Evolutionary conservation across 2,329 filamentous ascomycete genomes (phyloP).

Genomic region (Fusarium fracticaudum): DNA sequence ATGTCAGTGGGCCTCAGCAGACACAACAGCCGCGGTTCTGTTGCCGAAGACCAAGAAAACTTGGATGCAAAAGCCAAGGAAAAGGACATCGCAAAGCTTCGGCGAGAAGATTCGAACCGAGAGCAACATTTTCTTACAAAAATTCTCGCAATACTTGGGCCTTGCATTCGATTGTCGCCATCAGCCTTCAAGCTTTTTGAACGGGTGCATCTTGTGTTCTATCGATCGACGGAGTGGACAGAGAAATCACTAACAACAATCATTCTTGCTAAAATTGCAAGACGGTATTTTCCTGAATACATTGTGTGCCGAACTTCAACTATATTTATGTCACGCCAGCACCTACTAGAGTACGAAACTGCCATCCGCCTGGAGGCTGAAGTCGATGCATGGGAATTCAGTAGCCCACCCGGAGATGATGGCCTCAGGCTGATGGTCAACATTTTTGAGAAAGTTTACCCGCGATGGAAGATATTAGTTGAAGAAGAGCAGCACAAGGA

Average conservation of each 20-base stretch:
- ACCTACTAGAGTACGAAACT: conserved; percentile 88
- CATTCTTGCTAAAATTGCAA: conserved; percentile 89
- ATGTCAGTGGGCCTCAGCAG: conserved; percentile 73
- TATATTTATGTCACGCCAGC: conserved; percentile 81
- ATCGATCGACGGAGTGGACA: conserved; percentile 95
- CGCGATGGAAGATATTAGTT: conserved; percentile 80
- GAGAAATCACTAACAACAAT: conserved; percentile 96
- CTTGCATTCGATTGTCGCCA: conserved; percentile 83
- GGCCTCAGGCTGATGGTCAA: conserved; percentile 74
- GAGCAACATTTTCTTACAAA: conserved; percentile 80
- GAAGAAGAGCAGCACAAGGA: conserved; percentile 82
- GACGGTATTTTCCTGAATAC: conserved; percentile 88
- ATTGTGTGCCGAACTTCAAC: conserved; percentile 89
- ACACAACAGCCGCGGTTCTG: conserved; percentile 68
- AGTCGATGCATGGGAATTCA: conserved; percentile 86
- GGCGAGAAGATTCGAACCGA: conserved; percentile 63
- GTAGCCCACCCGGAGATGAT: conserved; percentile 72
- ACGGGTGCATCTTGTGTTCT: conserved; percentile 94
- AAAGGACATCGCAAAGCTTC: conserved; percentile 22
- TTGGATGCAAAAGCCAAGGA: conserved; percentile 22
- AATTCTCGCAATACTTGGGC: conserved; percentile 79
- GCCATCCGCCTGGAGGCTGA: conserved; percentile 83
- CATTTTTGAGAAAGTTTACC: conserved; percentile 78
- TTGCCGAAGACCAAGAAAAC: conserved; percentile 56
- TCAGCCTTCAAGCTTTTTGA: conserved; percentile 84